These are phyloP conservation scores for Henckelia pumila DNA, from an alignment of 257 asterid species.

Conservation along the genomic window DNA sequence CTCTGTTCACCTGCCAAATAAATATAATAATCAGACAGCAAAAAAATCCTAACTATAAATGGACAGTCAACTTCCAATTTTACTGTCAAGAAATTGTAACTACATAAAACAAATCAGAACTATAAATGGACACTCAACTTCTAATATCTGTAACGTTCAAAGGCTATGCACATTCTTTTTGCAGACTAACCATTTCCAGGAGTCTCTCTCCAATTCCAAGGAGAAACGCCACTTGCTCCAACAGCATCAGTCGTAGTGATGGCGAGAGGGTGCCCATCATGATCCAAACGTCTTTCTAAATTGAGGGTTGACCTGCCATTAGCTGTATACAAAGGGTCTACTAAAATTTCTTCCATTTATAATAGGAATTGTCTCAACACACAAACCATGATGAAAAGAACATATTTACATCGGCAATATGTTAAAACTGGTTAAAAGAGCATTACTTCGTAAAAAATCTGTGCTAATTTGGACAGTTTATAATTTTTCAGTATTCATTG, in stretches of 20 bases:
- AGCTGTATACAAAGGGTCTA: conserved; percentile 42
- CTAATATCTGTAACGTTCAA: background rate
- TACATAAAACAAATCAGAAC: background rate
- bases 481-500: background rate
- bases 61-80: background rate
- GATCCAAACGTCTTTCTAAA: conserved; percentile 72
- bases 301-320: conserved; percentile 68
- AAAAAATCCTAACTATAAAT: conserved; percentile 1
- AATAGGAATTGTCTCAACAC: background rate
- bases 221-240: conserved; percentile 76
- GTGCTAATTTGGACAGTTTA: background rate
- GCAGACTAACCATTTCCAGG: conserved; percentile 66
- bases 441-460: background rate
- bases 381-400: background rate
- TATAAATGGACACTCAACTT: background rate
- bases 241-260: conserved; percentile 81
- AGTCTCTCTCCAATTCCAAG: conserved; percentile 95
- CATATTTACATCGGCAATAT: background rate
- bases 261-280: conserved; percentile 91
- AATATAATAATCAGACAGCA: background rate
- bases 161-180: background rate
- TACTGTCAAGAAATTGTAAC: background rate
- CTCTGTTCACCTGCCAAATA: conserved; percentile 57
- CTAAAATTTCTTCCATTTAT: conserved; percentile 10
- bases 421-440: background rate